Evolutionary conservation across 768 basidiomycete species (phyloP).

Genomic region (Hygrocybe coccinea): DNA sequence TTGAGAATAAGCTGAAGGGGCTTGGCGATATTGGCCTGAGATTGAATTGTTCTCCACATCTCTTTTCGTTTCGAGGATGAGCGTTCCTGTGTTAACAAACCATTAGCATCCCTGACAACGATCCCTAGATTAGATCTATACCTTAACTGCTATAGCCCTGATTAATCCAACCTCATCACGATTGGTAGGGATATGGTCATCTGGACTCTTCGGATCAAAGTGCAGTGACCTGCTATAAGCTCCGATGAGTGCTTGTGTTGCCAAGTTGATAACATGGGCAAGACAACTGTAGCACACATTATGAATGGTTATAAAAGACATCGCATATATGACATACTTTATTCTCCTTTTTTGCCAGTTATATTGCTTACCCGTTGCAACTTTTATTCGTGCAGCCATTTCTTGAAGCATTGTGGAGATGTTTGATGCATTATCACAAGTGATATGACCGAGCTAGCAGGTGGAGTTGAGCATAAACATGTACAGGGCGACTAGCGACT

Average conservation of each 20-base stretch:
- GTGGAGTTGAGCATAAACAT: background rate
- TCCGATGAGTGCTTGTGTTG: conserved; percentile 27
- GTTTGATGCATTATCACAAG: conserved; percentile 36
- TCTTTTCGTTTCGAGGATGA: conserved; percentile 25
- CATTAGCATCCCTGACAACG: background rate
- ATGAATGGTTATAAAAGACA: background rate
- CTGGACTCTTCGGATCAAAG: conserved; percentile 14
- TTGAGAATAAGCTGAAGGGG: conserved; percentile 23
- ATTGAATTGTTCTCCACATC: conserved; percentile 18
- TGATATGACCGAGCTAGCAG: conserved; percentile 31
- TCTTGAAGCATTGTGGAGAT: conserved; percentile 34
- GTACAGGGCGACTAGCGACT: background rate
- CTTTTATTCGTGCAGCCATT: conserved; percentile 16
- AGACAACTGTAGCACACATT: conserved; percentile 20
- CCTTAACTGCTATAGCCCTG: conserved; percentile 14
- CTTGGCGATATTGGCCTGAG: background rate
- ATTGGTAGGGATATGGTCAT: conserved; percentile 14
- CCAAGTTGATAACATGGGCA: conserved; percentile 33
- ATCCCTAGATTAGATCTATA: background rate
- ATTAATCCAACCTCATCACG: conserved; percentile 21
- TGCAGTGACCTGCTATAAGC: conserved; percentile 15
- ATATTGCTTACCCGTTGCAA: background rate
- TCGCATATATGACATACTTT: conserved; percentile 3
- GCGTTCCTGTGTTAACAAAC: conserved; percentile 15
- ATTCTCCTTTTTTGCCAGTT: conserved; percentile 2